Evolutionary conservation across 345 rosid species (phyloP), one percentile per base, ranked within the genome.

Genomic region (Syzygium grande): DNA sequence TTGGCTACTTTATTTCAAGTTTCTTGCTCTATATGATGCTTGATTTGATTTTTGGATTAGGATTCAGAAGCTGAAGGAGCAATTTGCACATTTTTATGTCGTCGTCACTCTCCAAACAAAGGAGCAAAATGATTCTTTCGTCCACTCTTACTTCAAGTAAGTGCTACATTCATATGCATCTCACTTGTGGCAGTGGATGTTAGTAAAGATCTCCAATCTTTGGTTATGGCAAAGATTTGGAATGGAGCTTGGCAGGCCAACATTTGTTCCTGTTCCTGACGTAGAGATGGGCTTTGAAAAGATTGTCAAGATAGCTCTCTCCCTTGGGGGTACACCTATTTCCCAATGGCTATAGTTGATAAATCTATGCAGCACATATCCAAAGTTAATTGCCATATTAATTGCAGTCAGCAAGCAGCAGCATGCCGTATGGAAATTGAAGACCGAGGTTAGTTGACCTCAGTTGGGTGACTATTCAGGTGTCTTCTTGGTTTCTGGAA

Each of bases 251-350:
- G 99, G 99, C 84, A 96, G 90, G 90, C 99, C 99, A 87, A 87
- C 95, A 13, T 96, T 96, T 91, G 92, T 96, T 88, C 95, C 93
- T 49, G 98, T 95, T 91, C 94, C 89, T 86, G 99, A 98, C 91
- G 51, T 87, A 55, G 99, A 96, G 92, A 98, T 98, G 99, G 99
- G 99, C 46, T 98, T 98, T 85, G 99, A 96, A 89, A 98, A 95
- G 93, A 95, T 96, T 63, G 97, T 98, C 61, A 95, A 96, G 90
- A 93, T 96, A 87, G 98, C 98, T 88, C 94, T 91, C 61, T 92
- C 98, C 89, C 97, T 95, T n/a, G 97, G 99, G 27, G 95, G 99
- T 97, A 93, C 58, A 51, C 58, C 90, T 56, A 77, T 38, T 52
- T 84, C 51, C 77, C 34, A 5, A 21, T n/a, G 22, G 12, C 59